Conservation (phyloP, 192 early-diverging fungal genomes). For the Pilobolus umbonatus region DNA sequence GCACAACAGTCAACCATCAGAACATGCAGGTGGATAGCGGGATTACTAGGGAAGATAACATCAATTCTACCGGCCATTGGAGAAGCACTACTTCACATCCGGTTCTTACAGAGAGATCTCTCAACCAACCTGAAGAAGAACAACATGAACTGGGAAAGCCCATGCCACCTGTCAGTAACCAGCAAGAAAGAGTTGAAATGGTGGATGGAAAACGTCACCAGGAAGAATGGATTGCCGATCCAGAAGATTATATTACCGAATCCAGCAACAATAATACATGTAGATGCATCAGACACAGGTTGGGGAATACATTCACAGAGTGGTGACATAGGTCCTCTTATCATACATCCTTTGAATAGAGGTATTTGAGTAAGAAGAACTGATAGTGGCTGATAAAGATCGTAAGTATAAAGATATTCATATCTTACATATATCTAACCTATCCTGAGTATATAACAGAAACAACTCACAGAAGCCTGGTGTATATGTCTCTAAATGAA, state of each 20-base stretch:
- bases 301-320: too few species aligned
- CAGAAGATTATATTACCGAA: neutral
- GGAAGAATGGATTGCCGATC: constrained; percentile 13
- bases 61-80: constrained; percentile 12
- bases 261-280: constrained; percentile 2
- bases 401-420: too few species aligned
- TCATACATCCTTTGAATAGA: too few species aligned
- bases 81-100: constrained; percentile 3
- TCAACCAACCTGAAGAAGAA: neutral
- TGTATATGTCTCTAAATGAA: too few species aligned
- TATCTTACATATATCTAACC: too few species aligned
- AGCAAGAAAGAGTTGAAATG: neutral
- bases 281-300: constrained; percentile 20
- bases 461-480: too few species aligned
- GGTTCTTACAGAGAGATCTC: constrained; percentile 1
- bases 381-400: too few species aligned
- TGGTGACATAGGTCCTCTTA: too few species aligned
- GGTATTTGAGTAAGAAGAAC: too few species aligned
- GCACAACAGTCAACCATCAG: neutral
- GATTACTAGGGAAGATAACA: constrained; percentile 11
- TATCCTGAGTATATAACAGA: too few species aligned
- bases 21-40: constrained; percentile 14
- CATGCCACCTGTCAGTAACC: neutral
- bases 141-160: neutral
- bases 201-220: neutral